These are phyloP conservation scores for Melaleuca alternifolia DNA, from an alignment of 345 rosid genomes.

Conservation along the genomic window DNA sequence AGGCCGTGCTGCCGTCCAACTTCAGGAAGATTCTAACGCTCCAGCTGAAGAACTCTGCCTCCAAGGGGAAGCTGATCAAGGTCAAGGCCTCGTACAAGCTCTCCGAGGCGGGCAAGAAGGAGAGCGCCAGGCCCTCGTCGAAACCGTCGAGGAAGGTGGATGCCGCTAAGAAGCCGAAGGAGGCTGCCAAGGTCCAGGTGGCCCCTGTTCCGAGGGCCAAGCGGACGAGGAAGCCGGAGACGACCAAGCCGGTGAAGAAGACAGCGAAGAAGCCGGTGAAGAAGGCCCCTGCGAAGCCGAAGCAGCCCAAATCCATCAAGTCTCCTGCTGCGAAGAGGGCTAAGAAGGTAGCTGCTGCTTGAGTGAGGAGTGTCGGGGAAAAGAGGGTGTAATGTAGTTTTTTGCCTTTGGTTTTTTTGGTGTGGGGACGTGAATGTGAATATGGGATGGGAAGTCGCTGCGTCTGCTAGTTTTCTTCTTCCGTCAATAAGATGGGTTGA, in stretches of 20 bases:
- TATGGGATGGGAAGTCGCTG: neutral
- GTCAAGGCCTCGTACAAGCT: slow-evolving; percentile 83
- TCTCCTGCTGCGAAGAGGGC: slow-evolving; percentile 8
- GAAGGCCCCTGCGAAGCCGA: slow-evolving; percentile 3
- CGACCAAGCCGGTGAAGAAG: neutral
- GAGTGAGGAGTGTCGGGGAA: neutral
- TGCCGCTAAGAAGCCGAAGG: slow-evolving; percentile 20
- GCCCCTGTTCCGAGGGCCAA: neutral
- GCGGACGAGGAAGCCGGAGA: neutral
- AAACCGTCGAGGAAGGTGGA: slow-evolving; percentile 35
- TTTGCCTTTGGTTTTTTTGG: neutral
- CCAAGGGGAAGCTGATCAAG: slow-evolving; percentile 62
- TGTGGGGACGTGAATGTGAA: neutral
- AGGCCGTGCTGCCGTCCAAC: slow-evolving; percentile 47
- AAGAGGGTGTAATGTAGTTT: neutral
- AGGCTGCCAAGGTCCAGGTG: neutral
- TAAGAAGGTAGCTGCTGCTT: neutral
- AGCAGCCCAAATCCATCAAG: slow-evolving; percentile 11
- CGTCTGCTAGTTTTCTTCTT: neutral
- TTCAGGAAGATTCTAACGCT: slow-evolving; percentile 56
- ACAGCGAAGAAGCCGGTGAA: neutral
- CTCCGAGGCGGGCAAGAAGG: slow-evolving; percentile 29
- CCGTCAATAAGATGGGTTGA: neutral
- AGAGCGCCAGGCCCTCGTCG: slow-evolving; percentile 25
- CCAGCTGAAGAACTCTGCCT: slow-evolving; percentile 59